These are phyloP conservation scores for Candida pini DNA, from an alignment of 805 yeast genomes.

Conservation along the genomic window DNA sequence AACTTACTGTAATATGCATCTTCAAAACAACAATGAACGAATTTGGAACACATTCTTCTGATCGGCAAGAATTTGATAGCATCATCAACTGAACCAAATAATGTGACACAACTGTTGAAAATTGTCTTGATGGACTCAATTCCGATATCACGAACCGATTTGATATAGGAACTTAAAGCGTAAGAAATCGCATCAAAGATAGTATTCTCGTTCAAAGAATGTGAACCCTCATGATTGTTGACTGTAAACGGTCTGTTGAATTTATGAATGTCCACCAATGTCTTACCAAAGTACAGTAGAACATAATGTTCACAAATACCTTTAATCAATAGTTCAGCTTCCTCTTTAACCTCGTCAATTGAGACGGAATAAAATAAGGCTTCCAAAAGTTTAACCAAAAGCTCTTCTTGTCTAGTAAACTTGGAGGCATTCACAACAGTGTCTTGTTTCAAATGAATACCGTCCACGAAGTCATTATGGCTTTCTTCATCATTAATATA, in stretches of 20 bases:
- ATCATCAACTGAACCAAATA: slow-evolving; percentile 64
- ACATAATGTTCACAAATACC: slow-evolving; percentile 76
- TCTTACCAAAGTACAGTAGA: slow-evolving; percentile 68
- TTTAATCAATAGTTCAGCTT: slow-evolving; percentile 56
- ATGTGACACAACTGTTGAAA: slow-evolving; percentile 50
- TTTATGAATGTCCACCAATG: slow-evolving; percentile 62
- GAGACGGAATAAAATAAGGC: slow-evolving; percentile 73
- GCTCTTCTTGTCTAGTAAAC: slow-evolving; percentile 56
- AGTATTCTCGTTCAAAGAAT: slow-evolving; percentile 61
- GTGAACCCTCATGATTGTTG: slow-evolving; percentile 73
- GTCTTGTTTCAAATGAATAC: slow-evolving; percentile 30
- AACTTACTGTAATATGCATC: slow-evolving; percentile 80
- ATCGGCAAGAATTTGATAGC: slow-evolving; percentile 71
- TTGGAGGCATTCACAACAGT: slow-evolving; percentile 42
- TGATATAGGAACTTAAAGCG: slow-evolving; percentile 74
- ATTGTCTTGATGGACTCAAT: slow-evolving; percentile 57
- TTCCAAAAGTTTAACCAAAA: slow-evolving; percentile 60
- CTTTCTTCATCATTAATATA: slow-evolving; percentile 32
- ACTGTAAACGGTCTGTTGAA: slow-evolving; percentile 67
- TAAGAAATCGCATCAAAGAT: slow-evolving; percentile 69
- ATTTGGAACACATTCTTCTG: slow-evolving; percentile 68
- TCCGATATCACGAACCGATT: slow-evolving; percentile 68
- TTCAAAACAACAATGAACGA: slow-evolving; percentile 88
- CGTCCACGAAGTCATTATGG: slow-evolving; percentile 15
- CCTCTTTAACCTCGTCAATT: slow-evolving; percentile 62